Percentiles rank a stretch among this genome's conserved stretches.
These are phyloP conservation scores for Claviceps capensis DNA, from an alignment of 2,329 filamentous ascomycete species.

Conservation along the genomic window DNA sequence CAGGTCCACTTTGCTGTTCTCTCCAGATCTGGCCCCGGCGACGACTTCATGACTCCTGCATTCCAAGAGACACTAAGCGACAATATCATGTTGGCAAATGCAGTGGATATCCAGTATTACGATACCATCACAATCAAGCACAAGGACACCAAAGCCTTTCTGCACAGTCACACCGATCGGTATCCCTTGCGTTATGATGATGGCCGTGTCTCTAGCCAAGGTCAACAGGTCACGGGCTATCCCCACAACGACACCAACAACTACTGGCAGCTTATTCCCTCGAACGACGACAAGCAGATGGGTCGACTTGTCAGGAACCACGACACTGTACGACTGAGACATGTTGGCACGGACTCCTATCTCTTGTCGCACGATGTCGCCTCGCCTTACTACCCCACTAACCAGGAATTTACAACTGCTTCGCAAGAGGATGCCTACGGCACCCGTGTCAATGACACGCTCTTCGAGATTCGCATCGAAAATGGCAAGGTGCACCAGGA, in stretches of 20 bases:
- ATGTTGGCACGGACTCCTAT: constrained; percentile 71
- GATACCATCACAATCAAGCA: constrained; percentile 79
- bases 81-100: constrained; percentile 81
- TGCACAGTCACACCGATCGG: constrained; percentile 80
- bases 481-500: constrained; percentile 67
- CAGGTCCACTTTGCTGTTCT: constrained; percentile 95
- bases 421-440: constrained; percentile 57
- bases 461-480: constrained; percentile 88
- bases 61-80: constrained; percentile 96
- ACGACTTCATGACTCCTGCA: constrained; percentile 97
- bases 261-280: constrained; percentile 84
- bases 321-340: constrained; percentile 74
- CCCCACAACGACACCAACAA: constrained; percentile 99
- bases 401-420: constrained; percentile 94
- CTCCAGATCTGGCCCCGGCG: constrained; percentile 76
- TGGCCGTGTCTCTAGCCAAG: constrained; percentile 90
- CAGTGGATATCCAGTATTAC: constrained; percentile 78
- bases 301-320: constrained; percentile 64
- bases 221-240: constrained; percentile 96
- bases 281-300: constrained; percentile 40
- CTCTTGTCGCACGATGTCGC: constrained; percentile 94
- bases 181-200: constrained; percentile 96
- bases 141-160: constrained; percentile 93
- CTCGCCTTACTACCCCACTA: constrained; percentile 89
- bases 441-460: constrained; percentile 68